Percentiles rank a stretch among this genome's conserved stretches.
Evolutionary conservation across 352 stramenopile genomes (phyloP).

Genomic region (Pythium monospermum): DNA sequence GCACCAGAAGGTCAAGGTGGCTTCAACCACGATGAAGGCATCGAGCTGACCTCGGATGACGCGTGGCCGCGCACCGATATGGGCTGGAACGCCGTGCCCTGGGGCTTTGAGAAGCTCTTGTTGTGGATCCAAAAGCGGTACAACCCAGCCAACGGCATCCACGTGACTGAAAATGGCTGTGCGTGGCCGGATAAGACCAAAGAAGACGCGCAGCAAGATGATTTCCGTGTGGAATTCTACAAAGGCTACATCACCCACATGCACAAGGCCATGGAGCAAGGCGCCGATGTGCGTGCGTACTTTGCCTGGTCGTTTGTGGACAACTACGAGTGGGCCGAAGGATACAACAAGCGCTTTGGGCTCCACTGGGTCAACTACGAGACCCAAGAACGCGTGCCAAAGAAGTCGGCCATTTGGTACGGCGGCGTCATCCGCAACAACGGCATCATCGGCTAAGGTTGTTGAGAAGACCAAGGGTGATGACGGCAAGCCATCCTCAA

Average conservation of each 20-base stretch:
- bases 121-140: slow-evolving; percentile 88
- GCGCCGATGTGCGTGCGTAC: slow-evolving; percentile 75
- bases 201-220: slow-evolving; percentile 66
- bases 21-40: slow-evolving; percentile 39
- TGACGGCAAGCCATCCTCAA: too few relatives aligned
- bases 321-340: slow-evolving; percentile 93
- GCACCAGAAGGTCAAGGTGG: slow-evolving; percentile 24
- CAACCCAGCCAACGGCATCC: slow-evolving; percentile 59
- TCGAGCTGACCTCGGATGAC: slow-evolving; percentile 36
- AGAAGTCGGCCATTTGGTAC: slow-evolving; percentile 57
- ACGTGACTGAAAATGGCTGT: slow-evolving; percentile 92
- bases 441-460: slow-evolving; percentile 22
- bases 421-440: slow-evolving; percentile 44
- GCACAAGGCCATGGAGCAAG: slow-evolving; percentile 41
- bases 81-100: slow-evolving; percentile 69
- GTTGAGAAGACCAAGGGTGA: too few relatives aligned
- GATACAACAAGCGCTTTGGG: slow-evolving; percentile 54
- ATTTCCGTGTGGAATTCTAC: slow-evolving; percentile 77
- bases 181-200: slow-evolving; percentile 61
- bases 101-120: slow-evolving; percentile 87
- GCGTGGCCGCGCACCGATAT: slow-evolving; percentile 75
- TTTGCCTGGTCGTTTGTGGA: slow-evolving; percentile 92
- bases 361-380: slow-evolving; percentile 53
- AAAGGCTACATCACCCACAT: slow-evolving; percentile 79
- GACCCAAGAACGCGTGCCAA: slow-evolving; percentile 53